phyloP scores from a whole-genome alignment of 2,329 filamentous ascomycete species.

The Penicillium sp. region DNA sequence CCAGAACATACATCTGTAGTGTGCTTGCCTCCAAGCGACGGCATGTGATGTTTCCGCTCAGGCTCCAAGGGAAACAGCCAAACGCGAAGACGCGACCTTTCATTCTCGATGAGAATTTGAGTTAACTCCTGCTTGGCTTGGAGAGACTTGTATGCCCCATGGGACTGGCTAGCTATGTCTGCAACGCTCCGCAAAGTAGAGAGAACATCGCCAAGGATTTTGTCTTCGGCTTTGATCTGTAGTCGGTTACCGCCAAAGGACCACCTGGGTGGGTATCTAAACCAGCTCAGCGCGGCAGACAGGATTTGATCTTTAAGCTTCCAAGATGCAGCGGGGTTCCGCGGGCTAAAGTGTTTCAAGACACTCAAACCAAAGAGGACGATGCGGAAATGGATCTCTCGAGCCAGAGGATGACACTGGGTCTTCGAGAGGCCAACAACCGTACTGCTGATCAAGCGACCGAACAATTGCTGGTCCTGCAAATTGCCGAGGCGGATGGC shows the following conservation, averaged over 20 bases:
- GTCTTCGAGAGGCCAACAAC: constrained; percentile 71
- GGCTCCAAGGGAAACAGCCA: constrained; percentile 84
- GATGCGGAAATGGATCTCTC: constrained; percentile 89
- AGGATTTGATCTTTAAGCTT: constrained; percentile 85
- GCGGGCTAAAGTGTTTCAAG: constrained; percentile 66
- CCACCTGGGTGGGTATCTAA: constrained; percentile 80
- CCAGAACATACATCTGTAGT: constrained; percentile 38
- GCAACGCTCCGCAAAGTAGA: constrained; percentile 64
- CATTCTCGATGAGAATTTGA: constrained; percentile 75
- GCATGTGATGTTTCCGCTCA: constrained; percentile 55
- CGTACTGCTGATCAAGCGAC: constrained; percentile 76
- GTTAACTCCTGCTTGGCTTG: constrained; percentile 82
- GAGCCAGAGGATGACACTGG: constrained; percentile 77
- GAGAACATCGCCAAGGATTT: constrained; percentile 74
- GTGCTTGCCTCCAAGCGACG: constrained; percentile 43
- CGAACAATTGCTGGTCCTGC: constrained; percentile 78
- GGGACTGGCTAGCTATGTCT: constrained; percentile 53
- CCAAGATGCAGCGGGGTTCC: constrained; percentile 69
- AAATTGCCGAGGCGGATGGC: constrained; percentile 82
- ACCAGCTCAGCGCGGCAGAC: constrained; percentile 86
- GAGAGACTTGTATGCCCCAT: constrained; percentile 63
- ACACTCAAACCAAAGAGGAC: constrained; percentile 80
- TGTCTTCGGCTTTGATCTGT: constrained; percentile 89
- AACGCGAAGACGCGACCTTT: constrained; percentile 78
- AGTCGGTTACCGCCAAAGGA: constrained; percentile 93